Percentiles rank a stretch among this genome's conserved stretches.
Evolutionary conservation across 202 grass and related monocot species (phyloP).

Genomic region (Dendrocalamus latiflorus): DNA sequence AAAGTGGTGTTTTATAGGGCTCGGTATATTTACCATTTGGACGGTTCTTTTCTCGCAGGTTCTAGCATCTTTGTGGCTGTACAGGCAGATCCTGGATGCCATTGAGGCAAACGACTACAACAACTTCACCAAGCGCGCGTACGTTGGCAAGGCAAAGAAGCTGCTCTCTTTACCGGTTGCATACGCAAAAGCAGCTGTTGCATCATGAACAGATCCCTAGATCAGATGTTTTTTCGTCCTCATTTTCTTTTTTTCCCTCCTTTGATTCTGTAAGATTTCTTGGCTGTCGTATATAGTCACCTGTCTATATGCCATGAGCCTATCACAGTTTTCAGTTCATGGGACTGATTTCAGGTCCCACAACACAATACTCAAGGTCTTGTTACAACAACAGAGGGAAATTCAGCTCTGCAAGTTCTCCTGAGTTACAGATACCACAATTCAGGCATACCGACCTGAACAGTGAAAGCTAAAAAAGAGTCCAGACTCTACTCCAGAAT

Average conservation of each 20-base stretch:
- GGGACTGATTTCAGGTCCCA: not conserved
- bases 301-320: not conserved
- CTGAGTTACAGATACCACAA: no score
- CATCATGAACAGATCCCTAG: conserved; percentile 18
- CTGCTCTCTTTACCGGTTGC: conserved; percentile 57
- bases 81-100: conserved; percentile 84
- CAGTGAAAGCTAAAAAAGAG: no score
- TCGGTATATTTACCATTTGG: not conserved
- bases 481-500: no score
- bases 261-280: not conserved
- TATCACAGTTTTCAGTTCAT: not conserved
- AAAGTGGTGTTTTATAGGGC: not conserved
- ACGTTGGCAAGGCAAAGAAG: conserved; percentile 81
- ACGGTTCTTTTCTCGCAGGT: conserved; percentile 37
- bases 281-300: conserved; percentile 41
- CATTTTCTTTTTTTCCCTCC: not conserved
- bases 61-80: conserved; percentile 61
- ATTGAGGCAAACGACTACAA: conserved; percentile 92
- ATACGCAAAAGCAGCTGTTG: conserved; percentile 57
- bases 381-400: not conserved
- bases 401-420: no score
- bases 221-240: not conserved
- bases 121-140: conserved; percentile 91
- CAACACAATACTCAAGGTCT: conserved; percentile 2
- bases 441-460: no score